A percentile compares a stretch with the other conserved stretches of the same genome.
phyloP scores from a whole-genome alignment of 345 rosid genomes.

The Psidium guajava region DNA sequence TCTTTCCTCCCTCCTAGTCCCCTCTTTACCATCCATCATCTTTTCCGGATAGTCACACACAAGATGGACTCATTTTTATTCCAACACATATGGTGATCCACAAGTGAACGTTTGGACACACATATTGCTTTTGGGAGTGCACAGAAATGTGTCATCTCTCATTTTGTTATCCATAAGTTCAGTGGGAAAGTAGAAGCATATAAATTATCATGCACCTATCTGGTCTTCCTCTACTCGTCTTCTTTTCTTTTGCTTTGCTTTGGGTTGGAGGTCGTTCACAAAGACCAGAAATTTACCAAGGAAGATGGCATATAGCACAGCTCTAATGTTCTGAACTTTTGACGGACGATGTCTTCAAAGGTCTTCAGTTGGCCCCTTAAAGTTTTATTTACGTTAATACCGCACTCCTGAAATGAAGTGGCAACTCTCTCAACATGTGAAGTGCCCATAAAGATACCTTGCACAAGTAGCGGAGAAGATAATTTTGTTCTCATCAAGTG shows the following conservation, averaged over 20 bases:
- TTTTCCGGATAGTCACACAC: neutral
- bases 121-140: neutral
- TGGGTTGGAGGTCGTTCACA: neutral
- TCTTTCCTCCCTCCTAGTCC: neutral
- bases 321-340: neutral
- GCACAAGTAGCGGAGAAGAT: neutral
- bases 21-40: neutral
- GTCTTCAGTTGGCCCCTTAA: neutral
- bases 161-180: neutral
- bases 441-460: neutral
- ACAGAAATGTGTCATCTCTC: neutral
- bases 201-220: neutral
- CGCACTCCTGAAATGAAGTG: neutral
- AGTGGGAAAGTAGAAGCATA: neutral
- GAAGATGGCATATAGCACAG: neutral
- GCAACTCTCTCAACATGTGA: neutral
- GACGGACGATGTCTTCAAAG: neutral
- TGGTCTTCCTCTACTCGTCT: neutral
- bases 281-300: neutral
- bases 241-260: neutral
- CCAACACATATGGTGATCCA: neutral
- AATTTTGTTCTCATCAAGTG: neutral
- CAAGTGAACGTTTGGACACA: neutral
- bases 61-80: neutral
- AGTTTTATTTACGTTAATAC: neutral